Evolutionary conservation across 2,329 filamentous ascomycete species (phyloP), one percentile per base, ranked within the genome.

Genomic region (Botrytis sinoallii): DNA sequence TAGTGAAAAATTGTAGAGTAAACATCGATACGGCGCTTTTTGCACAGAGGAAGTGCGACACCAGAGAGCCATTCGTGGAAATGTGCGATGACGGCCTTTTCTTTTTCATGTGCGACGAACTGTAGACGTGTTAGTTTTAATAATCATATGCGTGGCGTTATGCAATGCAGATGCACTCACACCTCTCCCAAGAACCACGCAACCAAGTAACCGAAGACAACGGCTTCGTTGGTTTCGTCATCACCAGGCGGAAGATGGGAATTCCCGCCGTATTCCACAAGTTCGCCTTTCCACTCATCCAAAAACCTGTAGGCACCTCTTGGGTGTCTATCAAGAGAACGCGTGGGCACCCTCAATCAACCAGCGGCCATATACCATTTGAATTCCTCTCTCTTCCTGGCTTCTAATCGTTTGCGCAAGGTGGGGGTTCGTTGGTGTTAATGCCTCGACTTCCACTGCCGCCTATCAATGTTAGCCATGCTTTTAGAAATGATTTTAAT

Each of bases 1-100:
- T 99, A 60, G 96, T 99, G 86, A 98, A 98, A 98, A 82, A 98
- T 98, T 78, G 96, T 98, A 29, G 96, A 98, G n/a, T n/a, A n/a
- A 69, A 98, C 89, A 81, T 98, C 96, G 83, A 98, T 98, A 81
- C 93, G 92, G 75, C 96, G 91, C 88, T 93, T 97, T 86, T 97
- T 97, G 85, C 91, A 92, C 77, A 98, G 88, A 40, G 96, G 96
- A 48, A 98, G 87, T 69, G 93, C 95, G 68, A 98, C 96, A 84
- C 95, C 96, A 18, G 96, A 92, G 72, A 99, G 89, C 96, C 96
- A 99, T 84, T 99, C 96, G 86, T 99, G 96, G 86, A 98, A 98
- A 83, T 99, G 96, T 73, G 95, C 96, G 83, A 98, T 96, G 77
- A 99, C 94, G 5, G 96, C 96, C 81, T 90, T 93, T 78, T 91